Conservation (phyloP, 2,329 filamentous ascomycete species). For the Stenocarpella maydis region DNA sequence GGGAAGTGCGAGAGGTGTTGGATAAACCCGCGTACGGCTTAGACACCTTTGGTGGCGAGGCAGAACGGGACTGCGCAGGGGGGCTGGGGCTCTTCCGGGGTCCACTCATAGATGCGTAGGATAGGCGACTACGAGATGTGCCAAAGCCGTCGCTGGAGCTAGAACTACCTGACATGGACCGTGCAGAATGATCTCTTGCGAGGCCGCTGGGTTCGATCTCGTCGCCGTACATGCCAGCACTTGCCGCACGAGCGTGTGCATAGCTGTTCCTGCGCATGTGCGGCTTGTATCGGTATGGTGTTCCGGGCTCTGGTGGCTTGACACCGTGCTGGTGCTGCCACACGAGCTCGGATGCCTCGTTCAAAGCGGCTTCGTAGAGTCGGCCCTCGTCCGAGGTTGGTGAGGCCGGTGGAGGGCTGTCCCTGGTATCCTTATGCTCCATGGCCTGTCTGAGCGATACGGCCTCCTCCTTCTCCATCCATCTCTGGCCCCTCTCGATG, state of each 20-base stretch:
- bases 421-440: slow-evolving; percentile 73
- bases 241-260: slow-evolving; percentile 70
- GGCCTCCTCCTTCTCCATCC: slow-evolving; percentile 84
- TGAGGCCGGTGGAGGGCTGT: slow-evolving; percentile 50
- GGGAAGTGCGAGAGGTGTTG: slow-evolving; percentile 46
- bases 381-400: slow-evolving; percentile 59
- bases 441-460: slow-evolving; percentile 75
- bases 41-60: slow-evolving; percentile 40
- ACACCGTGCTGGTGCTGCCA: slow-evolving; percentile 75
- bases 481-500: slow-evolving; percentile 76
- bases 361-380: slow-evolving; percentile 74
- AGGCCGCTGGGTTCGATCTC: slow-evolving; percentile 57
- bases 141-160: slow-evolving; percentile 55
- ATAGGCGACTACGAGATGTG: slow-evolving; percentile 45
- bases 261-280: slow-evolving; percentile 78
- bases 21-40: slow-evolving; percentile 54
- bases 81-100: slow-evolving; percentile 33
- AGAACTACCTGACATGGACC: slow-evolving; percentile 57
- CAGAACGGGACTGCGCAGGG: slow-evolving; percentile 45
- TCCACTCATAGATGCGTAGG: slow-evolving; percentile 30
- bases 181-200: slow-evolving; percentile 50
- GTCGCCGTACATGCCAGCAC: slow-evolving; percentile 58
- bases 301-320: slow-evolving; percentile 63
- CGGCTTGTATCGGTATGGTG: slow-evolving; percentile 72
- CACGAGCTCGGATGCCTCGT: slow-evolving; percentile 81